phyloP scores from a whole-genome alignment of 805 yeast genomes.

The Metschnikowia aberdeeniae region DNA sequence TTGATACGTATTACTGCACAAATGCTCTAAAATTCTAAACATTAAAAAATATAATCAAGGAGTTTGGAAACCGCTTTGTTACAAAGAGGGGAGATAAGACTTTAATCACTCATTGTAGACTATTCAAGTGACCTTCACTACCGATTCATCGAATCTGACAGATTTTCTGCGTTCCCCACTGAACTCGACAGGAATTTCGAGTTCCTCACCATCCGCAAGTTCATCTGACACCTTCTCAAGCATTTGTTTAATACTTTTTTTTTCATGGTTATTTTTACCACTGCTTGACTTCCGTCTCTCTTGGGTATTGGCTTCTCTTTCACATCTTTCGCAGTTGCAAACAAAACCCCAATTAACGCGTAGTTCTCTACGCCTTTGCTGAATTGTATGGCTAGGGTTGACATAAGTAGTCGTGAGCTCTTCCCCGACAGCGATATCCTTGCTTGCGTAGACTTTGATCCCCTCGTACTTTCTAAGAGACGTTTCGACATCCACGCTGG shows the following conservation, averaged over 20 bases:
- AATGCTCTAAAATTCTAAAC: too few relatives aligned
- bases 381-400: constrained; percentile 58
- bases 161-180: constrained; percentile 53
- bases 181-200: constrained; percentile 39
- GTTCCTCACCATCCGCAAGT: constrained; percentile 39
- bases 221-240: constrained; percentile 34
- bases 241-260: constrained; percentile 46
- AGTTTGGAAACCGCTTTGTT: too few relatives aligned
- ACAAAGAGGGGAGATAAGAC: too few relatives aligned
- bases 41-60: too few relatives aligned
- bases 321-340: constrained; percentile 66
- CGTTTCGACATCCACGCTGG: constrained; percentile 55
- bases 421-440: constrained; percentile 57
- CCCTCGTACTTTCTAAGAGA: constrained; percentile 46
- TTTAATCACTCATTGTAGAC: too few relatives aligned
- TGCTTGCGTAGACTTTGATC: constrained; percentile 50
- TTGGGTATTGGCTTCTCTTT: constrained; percentile 44
- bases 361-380: constrained; percentile 59
- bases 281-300: constrained; percentile 44
- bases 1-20: too few relatives aligned
- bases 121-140: constrained; percentile 20
- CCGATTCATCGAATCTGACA: constrained; percentile 62
- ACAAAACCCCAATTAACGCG: constrained; percentile 77
- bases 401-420: constrained; percentile 70
- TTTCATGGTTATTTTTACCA: constrained; percentile 19